phyloP scores from a whole-genome alignment of 208 protist genomes.

The Trichomonas tenax region DNA sequence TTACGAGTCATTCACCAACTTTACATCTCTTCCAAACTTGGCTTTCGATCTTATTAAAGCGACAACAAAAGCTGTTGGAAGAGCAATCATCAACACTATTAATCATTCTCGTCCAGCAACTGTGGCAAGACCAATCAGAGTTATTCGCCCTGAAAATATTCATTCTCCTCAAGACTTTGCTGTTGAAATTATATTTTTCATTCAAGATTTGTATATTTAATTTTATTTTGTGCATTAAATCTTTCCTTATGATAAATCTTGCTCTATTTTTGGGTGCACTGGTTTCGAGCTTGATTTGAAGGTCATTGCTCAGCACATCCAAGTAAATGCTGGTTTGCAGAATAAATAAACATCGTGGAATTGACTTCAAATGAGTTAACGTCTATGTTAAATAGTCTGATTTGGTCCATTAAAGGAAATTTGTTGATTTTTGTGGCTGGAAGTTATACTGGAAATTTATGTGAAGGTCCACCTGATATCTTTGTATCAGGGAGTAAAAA shows the following conservation, averaged over 20 bases:
- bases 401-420: conserved; percentile 72
- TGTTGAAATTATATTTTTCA: neutral
- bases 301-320: conserved; percentile 48
- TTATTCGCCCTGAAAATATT: neutral
- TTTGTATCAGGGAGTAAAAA: conserved; percentile 59
- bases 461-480: neutral
- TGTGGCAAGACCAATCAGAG: neutral
- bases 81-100: neutral
- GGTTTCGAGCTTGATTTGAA: too few species aligned
- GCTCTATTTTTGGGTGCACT: too few species aligned
- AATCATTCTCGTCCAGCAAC: neutral
- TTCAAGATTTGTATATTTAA: neutral
- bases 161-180: neutral
- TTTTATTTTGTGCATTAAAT: too few species aligned
- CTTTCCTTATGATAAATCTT: too few species aligned
- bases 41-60: neutral
- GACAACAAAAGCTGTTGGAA: neutral
- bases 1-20: neutral
- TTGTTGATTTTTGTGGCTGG: conserved; percentile 35
- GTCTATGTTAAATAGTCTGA: conserved; percentile 79
- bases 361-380: conserved; percentile 34
- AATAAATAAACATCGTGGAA: neutral
- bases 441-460: neutral
- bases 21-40: neutral
- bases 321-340: conserved; percentile 71